Conservation (phyloP, 345 rosid species). For the Citrus mangshanensis region DNA sequence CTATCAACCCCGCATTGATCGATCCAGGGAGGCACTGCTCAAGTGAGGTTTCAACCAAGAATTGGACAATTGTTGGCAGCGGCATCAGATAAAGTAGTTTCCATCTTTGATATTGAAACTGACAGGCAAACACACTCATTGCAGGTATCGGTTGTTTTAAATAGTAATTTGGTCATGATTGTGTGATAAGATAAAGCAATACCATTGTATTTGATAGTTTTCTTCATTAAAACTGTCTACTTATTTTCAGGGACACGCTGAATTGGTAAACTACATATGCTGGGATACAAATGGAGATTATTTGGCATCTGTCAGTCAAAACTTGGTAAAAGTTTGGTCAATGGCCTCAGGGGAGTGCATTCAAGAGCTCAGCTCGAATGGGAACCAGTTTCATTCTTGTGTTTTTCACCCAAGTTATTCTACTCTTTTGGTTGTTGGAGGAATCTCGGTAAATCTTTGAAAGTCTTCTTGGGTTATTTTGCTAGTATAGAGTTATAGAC, state of each 20-base stretch:
- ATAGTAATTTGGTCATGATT: background rate
- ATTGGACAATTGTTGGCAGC: constrained; percentile 61
- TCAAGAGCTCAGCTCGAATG: constrained; percentile 46
- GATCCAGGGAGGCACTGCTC: constrained; percentile 50
- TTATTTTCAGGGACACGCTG: constrained; percentile 48
- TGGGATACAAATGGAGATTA: constrained; percentile 65
- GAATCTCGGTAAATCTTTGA: constrained; percentile 38
- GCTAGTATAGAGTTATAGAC: background rate
- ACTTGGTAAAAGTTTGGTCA: constrained; percentile 67
- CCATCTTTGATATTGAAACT: constrained; percentile 59
- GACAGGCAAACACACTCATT: constrained; percentile 40
- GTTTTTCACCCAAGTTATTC: constrained; percentile 63
- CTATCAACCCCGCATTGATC: background rate
- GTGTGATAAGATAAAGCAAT: background rate
- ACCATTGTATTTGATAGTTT: background rate
- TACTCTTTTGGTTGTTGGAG: constrained; percentile 56
- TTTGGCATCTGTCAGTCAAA: constrained; percentile 67
- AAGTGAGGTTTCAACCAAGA: constrained; percentile 70
- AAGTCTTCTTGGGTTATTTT: constrained; percentile 2
- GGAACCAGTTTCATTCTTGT: constrained; percentile 59
- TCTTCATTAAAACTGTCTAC: background rate
- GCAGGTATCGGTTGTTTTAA: constrained; percentile 35
- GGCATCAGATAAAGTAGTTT: constrained; percentile 56
- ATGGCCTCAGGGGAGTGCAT: constrained; percentile 54
- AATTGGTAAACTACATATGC: constrained; percentile 51